phyloP scores from a whole-genome alignment of 305 asterid genomes.

The Fraxinus dipetala region DNA sequence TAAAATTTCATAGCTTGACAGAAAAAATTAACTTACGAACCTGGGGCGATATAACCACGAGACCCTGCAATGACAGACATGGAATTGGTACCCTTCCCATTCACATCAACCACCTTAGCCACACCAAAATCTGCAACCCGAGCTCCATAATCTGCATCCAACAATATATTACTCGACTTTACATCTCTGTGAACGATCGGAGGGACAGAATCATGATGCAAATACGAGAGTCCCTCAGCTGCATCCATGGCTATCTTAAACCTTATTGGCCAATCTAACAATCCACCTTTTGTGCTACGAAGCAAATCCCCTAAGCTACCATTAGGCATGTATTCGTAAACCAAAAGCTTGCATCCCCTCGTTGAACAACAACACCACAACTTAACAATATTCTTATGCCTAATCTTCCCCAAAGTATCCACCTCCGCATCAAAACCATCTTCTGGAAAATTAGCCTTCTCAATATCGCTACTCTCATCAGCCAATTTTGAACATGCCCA shows the following conservation, averaged over 20 bases:
- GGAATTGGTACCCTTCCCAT: slow-evolving; percentile 55
- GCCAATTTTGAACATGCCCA: slow-evolving; percentile 56
- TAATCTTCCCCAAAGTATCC: slow-evolving; percentile 80
- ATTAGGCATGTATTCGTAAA: slow-evolving; percentile 95
- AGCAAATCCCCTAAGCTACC: slow-evolving; percentile 91
- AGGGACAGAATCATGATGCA: slow-evolving; percentile 89
- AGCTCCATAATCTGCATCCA: slow-evolving; percentile 79
- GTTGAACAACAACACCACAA: slow-evolving; percentile 91
- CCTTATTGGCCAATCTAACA: slow-evolving; percentile 85
- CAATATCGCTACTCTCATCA: slow-evolving; percentile 56
- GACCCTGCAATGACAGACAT: slow-evolving; percentile 99
- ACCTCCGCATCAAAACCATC: slow-evolving; percentile 80
- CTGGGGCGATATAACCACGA: slow-evolving; percentile 96
- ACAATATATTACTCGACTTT: slow-evolving; percentile 80
- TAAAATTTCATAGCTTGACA: not conserved
- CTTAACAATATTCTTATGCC: slow-evolving; percentile 91
- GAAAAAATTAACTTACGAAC: slow-evolving; percentile 33
- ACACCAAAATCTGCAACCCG: slow-evolving; percentile 93
- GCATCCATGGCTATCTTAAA: slow-evolving; percentile 84
- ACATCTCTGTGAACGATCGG: slow-evolving; percentile 89
- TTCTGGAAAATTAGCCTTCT: slow-evolving; percentile 53
- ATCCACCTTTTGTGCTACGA: slow-evolving; percentile 75
- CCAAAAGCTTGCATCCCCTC: slow-evolving; percentile 79
- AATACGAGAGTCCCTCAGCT: slow-evolving; percentile 88
- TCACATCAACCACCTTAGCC: slow-evolving; percentile 69